Percentiles rank a stretch among this genome's conserved stretches.
Conservation (phyloP, 2,329 filamentous ascomycete species). For the Acrodontium crateriforme region DNA sequence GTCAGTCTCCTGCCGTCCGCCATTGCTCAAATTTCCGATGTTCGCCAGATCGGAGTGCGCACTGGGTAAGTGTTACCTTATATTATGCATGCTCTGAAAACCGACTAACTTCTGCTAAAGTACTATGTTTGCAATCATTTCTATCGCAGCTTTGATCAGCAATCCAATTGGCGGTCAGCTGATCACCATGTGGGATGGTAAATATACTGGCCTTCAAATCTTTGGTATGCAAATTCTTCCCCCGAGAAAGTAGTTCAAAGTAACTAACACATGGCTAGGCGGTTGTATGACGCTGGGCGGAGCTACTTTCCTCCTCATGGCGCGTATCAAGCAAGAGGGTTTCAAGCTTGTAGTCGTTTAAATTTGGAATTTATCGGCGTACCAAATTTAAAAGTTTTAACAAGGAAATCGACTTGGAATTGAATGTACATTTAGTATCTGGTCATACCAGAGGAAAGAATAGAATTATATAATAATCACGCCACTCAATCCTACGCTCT, state of each 20-base stretch:
- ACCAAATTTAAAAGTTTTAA: too few species aligned
- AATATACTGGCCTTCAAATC: constrained; percentile 47
- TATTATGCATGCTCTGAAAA: too few species aligned
- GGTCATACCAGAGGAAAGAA: too few species aligned
- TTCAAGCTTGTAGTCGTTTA: too few species aligned
- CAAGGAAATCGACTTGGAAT: too few species aligned
- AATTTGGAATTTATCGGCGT: too few species aligned
- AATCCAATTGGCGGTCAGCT: constrained; percentile 31
- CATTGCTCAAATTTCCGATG: constrained; percentile 56
- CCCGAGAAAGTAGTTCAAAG: constrained; percentile 29
- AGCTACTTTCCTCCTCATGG: constrained; percentile 6
- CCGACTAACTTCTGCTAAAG: too few species aligned
- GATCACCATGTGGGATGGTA: constrained; percentile 37
- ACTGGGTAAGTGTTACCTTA: too few species aligned
- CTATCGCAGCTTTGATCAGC: constrained; percentile 52
- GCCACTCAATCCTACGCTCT: too few species aligned
- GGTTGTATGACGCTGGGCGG: background rate
- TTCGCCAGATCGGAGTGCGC: constrained; percentile 54
- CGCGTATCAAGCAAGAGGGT: constrained; percentile 24
- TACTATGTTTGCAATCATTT: constrained; percentile 46
- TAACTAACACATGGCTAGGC: constrained; percentile 9
- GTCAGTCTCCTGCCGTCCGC: constrained; percentile 49
- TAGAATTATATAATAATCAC: too few species aligned
- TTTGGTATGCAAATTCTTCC: constrained; percentile 50
- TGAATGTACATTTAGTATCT: too few species aligned